phyloP scores from a whole-genome alignment of 805 yeast genomes.

The Vanderwaltozyma yarrowii region DNA sequence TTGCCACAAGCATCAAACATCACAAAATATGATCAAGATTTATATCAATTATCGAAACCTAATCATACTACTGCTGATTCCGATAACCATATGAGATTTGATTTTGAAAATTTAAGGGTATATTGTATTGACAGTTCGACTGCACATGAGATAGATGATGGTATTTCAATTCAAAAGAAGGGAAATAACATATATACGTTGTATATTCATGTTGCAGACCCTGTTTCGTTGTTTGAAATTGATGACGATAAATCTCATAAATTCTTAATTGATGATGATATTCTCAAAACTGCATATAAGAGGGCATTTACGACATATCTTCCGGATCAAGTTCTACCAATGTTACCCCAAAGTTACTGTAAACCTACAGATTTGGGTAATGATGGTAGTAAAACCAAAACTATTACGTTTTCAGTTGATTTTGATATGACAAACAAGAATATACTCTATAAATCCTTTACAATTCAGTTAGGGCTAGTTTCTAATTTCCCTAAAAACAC shows the following conservation, averaged over 20 bases:
- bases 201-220: slow-evolving; percentile 79
- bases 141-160: slow-evolving; percentile 93
- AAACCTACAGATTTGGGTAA: slow-evolving; percentile 43
- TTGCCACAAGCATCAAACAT: slow-evolving; percentile 38
- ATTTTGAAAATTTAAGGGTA: slow-evolving; percentile 40
- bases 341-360: slow-evolving; percentile 57
- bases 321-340: slow-evolving; percentile 53
- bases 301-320: slow-evolving; percentile 62
- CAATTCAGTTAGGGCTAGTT: slow-evolving; percentile 34
- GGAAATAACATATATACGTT: slow-evolving; percentile 32
- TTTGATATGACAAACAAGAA: slow-evolving; percentile 19
- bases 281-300: slow-evolving; percentile 48
- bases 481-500: slow-evolving; percentile 36
- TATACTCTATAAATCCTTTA: slow-evolving; percentile 19
- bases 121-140: slow-evolving; percentile 74
- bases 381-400: slow-evolving; percentile 34
- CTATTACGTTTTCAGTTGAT: slow-evolving; percentile 36
- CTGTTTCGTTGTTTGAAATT: slow-evolving; percentile 49
- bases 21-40: slow-evolving; percentile 35
- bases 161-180: slow-evolving; percentile 48
- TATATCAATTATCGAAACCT: slow-evolving; percentile 14
- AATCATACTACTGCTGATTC: neutral
- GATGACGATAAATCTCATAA: slow-evolving; percentile 14
- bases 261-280: slow-evolving; percentile 4
- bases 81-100: slow-evolving; percentile 25